phyloP scores from a whole-genome alignment of 208 protist species.

The Tritrichomonas foetus region DNA sequence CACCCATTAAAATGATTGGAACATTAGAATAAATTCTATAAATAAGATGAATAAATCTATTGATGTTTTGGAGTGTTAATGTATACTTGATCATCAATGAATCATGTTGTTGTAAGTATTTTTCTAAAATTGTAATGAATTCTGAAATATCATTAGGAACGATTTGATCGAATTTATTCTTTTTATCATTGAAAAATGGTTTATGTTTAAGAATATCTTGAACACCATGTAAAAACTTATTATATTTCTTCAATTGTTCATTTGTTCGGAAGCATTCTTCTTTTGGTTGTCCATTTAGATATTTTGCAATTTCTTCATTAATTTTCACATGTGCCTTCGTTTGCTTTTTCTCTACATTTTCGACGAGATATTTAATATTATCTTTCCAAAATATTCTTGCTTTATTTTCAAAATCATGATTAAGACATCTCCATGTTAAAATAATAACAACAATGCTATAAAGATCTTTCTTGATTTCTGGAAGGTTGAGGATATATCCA shows the following conservation, averaged over 20 bases:
- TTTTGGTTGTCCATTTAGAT: neutral
- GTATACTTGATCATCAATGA: neutral
- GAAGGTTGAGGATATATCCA: neutral
- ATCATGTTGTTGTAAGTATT: neutral
- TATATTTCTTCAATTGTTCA: neutral
- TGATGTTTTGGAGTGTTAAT: neutral
- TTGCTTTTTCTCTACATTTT: neutral
- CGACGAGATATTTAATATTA: neutral
- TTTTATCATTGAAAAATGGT: neutral
- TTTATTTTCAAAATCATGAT: neutral
- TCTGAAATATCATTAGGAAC: neutral
- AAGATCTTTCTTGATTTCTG: neutral
- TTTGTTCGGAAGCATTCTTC: neutral
- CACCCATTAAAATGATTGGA: neutral
- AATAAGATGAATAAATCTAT: neutral
- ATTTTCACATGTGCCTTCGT: neutral
- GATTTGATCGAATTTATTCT: neutral
- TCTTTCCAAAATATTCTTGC: neutral
- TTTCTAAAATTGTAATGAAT: neutral
- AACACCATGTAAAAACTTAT: neutral
- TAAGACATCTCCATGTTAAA: neutral
- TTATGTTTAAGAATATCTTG: neutral
- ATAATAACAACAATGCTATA: neutral
- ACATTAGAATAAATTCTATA: neutral
- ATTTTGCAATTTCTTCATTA: neutral